These are phyloP conservation scores for Eimeria praecox DNA, from an alignment of 169 alveolate genomes.

Conservation along the genomic window DNA sequence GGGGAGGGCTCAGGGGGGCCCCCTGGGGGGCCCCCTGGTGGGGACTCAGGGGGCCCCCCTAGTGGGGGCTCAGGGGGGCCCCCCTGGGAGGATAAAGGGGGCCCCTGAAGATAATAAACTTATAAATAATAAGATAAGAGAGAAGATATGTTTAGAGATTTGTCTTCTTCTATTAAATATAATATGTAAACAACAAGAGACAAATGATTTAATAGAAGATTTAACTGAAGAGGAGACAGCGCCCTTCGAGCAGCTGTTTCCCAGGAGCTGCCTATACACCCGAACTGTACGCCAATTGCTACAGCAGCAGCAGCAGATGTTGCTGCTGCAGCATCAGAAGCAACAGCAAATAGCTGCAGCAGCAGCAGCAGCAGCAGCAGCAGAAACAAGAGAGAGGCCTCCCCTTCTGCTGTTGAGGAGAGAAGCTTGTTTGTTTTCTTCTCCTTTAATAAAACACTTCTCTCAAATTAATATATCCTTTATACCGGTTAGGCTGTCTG, in stretches of 20 bases:
- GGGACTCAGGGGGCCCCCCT: not conserved
- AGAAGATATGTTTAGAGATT: not conserved
- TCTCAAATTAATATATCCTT: not conserved
- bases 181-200: not conserved
- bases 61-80: not conserved
- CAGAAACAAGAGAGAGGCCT: not conserved
- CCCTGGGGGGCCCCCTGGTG: not conserved
- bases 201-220: not conserved
- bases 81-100: not conserved
- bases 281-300: not conserved
- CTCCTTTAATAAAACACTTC: not conserved
- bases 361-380: constrained; percentile 3
- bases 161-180: not conserved
- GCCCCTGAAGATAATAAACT: too few species aligned
- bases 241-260: not conserved
- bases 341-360: constrained; percentile 1
- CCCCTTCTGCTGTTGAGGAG: not conserved
- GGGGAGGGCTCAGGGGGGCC: not conserved
- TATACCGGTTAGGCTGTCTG: not conserved
- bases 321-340: not conserved
- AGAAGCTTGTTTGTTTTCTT: not conserved
- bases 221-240: not conserved
- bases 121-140: too few species aligned
- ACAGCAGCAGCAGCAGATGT: not conserved
- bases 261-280: not conserved